Evolutionary conservation across 225 moss, liverwort and hornwort genomes (phyloP).

Genomic region (Bryum argenteum): DNA sequence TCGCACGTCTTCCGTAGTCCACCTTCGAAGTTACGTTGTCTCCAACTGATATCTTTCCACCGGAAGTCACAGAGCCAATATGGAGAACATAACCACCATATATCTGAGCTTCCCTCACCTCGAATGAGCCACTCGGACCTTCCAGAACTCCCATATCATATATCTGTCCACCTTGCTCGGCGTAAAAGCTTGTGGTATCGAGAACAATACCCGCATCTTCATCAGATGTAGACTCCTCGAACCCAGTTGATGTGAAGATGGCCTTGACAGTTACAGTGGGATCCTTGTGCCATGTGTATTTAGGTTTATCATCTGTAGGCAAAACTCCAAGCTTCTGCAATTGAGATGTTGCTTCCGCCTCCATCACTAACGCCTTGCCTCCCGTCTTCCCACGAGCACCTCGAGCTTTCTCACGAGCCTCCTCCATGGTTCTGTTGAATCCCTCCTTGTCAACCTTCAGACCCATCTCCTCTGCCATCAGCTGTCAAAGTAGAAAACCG

Average conservation of each 20-base stretch:
- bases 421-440: constrained; percentile 56
- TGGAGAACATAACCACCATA: constrained; percentile 73
- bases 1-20: constrained; percentile 58
- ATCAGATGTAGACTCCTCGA: constrained; percentile 52
- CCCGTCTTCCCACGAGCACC: constrained; percentile 67
- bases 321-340: constrained; percentile 52
- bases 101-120: constrained; percentile 61
- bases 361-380: constrained; percentile 61
- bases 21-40: constrained; percentile 58
- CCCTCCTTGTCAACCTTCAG: constrained; percentile 63
- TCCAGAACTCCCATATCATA: constrained; percentile 59
- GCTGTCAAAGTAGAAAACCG: constrained; percentile 34
- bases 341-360: constrained; percentile 65
- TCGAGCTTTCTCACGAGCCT: constrained; percentile 64
- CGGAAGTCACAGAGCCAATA: constrained; percentile 41
- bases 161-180: constrained; percentile 75
- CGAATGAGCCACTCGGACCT: constrained; percentile 58
- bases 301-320: constrained; percentile 62
- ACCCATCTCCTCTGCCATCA: constrained; percentile 74
- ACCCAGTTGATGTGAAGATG: constrained; percentile 55
- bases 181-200: constrained; percentile 63
- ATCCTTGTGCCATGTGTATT: constrained; percentile 56
- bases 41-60: constrained; percentile 55
- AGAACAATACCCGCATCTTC: constrained; percentile 64
- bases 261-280: constrained; percentile 53